phyloP scores from a whole-genome alignment of 805 yeast genomes.

The Komagataella populi region DNA sequence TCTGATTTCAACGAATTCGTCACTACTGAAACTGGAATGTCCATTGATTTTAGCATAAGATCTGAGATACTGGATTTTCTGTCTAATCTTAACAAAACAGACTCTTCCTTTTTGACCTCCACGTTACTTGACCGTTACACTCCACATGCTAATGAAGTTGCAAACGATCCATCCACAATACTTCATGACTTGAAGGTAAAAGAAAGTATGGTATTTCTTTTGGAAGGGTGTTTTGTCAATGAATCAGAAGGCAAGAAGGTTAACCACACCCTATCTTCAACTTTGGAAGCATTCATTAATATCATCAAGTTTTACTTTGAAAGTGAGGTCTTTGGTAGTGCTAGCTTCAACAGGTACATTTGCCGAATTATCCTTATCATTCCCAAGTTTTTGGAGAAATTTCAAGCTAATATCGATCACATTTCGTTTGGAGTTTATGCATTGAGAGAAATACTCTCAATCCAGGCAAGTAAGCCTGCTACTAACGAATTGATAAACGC shows the following conservation, averaged over 20 bases:
- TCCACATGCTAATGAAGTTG: not conserved
- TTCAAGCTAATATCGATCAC: constrained; percentile 16
- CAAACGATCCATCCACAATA: not conserved
- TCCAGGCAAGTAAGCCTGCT: constrained; percentile 9
- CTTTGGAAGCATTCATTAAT: not conserved
- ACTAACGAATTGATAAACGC: constrained; percentile 9
- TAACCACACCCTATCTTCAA: constrained; percentile 1
- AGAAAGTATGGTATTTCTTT: constrained; percentile 27
- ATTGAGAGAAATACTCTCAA: constrained; percentile 10
- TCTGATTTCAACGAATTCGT: constrained; percentile 59
- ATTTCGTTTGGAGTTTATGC: constrained; percentile 12
- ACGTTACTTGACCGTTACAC: constrained; percentile 8
- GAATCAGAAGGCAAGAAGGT: constrained; percentile 12
- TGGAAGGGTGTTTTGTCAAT: constrained; percentile 29
- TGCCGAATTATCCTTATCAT: constrained; percentile 35
- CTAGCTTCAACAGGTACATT: constrained; percentile 20
- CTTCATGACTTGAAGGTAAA: constrained; percentile 14
- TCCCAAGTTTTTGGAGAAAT: constrained; percentile 46
- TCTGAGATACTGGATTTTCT: constrained; percentile 47
- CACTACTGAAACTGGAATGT: constrained; percentile 60
- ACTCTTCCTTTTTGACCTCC: constrained; percentile 18
- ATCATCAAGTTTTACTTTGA: not conserved
- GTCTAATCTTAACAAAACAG: constrained; percentile 29
- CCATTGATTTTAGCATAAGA: constrained; percentile 40
- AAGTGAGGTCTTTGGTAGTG: not conserved